Conservation (phyloP, 306 rosid species). For the Rosa chinensis region DNA sequence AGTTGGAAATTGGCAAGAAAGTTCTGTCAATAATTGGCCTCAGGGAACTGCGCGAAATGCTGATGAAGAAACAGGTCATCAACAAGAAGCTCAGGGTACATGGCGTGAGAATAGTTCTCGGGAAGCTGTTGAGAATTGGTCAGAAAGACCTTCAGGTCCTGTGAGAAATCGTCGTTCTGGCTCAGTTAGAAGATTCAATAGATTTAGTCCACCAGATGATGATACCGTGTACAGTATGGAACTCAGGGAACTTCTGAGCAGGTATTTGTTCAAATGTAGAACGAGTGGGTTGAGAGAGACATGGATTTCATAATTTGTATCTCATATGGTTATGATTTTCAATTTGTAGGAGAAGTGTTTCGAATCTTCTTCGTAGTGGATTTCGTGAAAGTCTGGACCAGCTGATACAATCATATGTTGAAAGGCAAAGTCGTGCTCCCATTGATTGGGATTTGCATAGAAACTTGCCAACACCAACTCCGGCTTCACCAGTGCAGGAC, state of each 20-base stretch:
- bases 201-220: conserved; percentile 97
- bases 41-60: conserved; percentile 52
- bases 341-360: conserved; percentile 92
- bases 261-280: conserved; percentile 49
- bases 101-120: conserved; percentile 70
- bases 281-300: conserved; percentile 13
- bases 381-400: conserved; percentile 99
- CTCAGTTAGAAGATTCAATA: conserved; percentile 71
- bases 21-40: conserved; percentile 61
- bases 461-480: conserved; percentile 65
- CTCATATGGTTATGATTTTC: conserved; percentile 27
- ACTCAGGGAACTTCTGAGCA: conserved; percentile 97
- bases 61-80: conserved; percentile 61
- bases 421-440: conserved; percentile 92
- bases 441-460: conserved; percentile 99
- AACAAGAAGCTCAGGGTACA: conserved; percentile 55
- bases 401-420: conserved; percentile 91
- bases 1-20: conserved; percentile 45
- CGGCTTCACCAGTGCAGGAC: conserved; percentile 70
- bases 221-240: conserved; percentile 99
- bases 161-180: conserved; percentile 73
- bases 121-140: conserved; percentile 77
- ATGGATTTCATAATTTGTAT: conserved; percentile 19
- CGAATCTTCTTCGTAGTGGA: conserved; percentile 98
- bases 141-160: conserved; percentile 75